phyloP scores from a whole-genome alignment of 2,329 filamentous ascomycete genomes.

The Aspergillus spinulosporus region DNA sequence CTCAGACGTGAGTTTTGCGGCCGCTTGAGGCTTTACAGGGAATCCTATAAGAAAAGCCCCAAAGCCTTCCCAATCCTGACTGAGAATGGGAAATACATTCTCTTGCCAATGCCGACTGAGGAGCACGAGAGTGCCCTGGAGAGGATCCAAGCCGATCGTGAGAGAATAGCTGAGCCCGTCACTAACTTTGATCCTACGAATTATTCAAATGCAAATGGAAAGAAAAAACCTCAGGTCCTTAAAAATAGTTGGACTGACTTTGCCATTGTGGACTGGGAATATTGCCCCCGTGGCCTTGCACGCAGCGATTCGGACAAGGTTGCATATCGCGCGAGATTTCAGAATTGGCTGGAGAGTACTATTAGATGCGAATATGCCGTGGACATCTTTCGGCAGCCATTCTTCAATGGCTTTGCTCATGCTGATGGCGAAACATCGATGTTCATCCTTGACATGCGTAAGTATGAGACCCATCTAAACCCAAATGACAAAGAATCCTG shows the following conservation, averaged over 20 bases:
- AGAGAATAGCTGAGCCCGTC: background rate
- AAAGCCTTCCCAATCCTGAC: slow-evolving; percentile 12
- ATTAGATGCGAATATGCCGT: slow-evolving; percentile 18
- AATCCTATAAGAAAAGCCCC: slow-evolving; percentile 17
- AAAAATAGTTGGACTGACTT: slow-evolving; percentile 16
- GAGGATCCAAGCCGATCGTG: slow-evolving; percentile 3
- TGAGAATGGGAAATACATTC: background rate
- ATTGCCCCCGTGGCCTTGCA: slow-evolving; percentile 19
- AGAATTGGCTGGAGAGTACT: slow-evolving; percentile 27
- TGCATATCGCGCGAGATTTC: slow-evolving; percentile 22
- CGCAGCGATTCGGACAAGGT: slow-evolving; percentile 10
- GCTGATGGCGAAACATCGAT: slow-evolving; percentile 30
- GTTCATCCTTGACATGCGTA: slow-evolving; percentile 24
- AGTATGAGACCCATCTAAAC: slow-evolving; percentile 18
- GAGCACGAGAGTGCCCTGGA: slow-evolving; percentile 11
- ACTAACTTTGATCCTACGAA: background rate
- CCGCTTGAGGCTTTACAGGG: background rate
- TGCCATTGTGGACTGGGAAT: slow-evolving; percentile 28
- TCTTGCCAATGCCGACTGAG: slow-evolving; percentile 3
- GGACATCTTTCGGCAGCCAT: slow-evolving; percentile 32
- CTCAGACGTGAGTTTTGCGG: background rate
- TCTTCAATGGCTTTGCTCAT: slow-evolving; percentile 36
- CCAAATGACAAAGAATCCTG: slow-evolving; percentile 24
- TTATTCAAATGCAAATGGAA: background rate
- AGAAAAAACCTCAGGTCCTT: background rate